Conservation (phyloP, 2,329 filamentous ascomycete species). For the Lachnellula hyalina region DNA sequence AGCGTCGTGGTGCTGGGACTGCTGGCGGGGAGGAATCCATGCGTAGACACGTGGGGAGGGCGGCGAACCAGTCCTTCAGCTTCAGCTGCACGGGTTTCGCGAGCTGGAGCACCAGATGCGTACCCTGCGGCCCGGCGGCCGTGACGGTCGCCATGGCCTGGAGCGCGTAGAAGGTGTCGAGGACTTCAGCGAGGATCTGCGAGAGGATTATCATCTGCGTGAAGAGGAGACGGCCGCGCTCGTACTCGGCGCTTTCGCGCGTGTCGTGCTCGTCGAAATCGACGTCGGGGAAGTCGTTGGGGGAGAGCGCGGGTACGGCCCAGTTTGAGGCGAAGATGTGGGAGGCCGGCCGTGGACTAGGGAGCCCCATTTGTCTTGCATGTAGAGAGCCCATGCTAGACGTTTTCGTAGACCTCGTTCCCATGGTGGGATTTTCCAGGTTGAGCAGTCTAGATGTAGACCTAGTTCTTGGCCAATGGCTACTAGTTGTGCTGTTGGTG, state of each 20-base stretch:
- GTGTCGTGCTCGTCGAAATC: slow-evolving; percentile 59
- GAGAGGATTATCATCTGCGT: slow-evolving; percentile 71
- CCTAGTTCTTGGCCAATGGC: slow-evolving; percentile 84
- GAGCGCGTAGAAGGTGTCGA: slow-evolving; percentile 78
- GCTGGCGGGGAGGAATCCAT: slow-evolving; percentile 56
- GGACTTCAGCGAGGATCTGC: slow-evolving; percentile 70
- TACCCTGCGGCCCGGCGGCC: slow-evolving; percentile 63
- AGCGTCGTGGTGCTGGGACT: slow-evolving; percentile 38
- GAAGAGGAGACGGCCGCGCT: slow-evolving; percentile 66
- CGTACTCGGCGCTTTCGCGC: slow-evolving; percentile 55
- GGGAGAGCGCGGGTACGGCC: slow-evolving; percentile 64
- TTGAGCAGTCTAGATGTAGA: slow-evolving; percentile 78
- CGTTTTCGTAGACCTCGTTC: slow-evolving; percentile 80
- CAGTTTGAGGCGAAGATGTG: slow-evolving; percentile 67
- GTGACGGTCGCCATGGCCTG: slow-evolving; percentile 66
- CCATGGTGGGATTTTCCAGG: slow-evolving; percentile 85
- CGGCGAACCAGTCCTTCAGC: slow-evolving; percentile 76
- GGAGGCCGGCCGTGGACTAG: slow-evolving; percentile 77
- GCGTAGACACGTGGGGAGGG: slow-evolving; percentile 52
- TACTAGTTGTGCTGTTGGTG: slow-evolving; percentile 79
- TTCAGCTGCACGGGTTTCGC: slow-evolving; percentile 80
- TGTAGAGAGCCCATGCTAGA: slow-evolving; percentile 85
- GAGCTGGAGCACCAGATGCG: slow-evolving; percentile 65
- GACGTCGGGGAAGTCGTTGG: slow-evolving; percentile 68
- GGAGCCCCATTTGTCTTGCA: slow-evolving; percentile 92